These are phyloP conservation scores for Cystofilobasidium capitatum DNA, from an alignment of 768 basidiomycete genomes.

Conservation along the genomic window DNA sequence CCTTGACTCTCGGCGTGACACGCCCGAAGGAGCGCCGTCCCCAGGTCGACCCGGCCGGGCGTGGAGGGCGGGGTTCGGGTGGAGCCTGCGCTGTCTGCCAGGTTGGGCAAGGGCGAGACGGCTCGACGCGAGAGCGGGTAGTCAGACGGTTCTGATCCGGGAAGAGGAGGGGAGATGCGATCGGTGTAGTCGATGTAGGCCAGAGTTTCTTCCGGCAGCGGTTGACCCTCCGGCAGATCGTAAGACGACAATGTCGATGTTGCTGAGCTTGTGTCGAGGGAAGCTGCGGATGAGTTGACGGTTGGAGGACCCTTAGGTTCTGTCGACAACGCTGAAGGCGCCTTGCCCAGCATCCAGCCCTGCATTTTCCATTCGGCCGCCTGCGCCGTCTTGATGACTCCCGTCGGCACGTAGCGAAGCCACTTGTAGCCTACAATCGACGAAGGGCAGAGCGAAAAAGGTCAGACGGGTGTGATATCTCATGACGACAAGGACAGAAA, in stretches of 20 bases:
- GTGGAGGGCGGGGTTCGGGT: too few relatives aligned
- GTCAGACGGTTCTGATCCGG: slow-evolving; percentile 2
- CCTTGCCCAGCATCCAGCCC: slow-evolving; percentile 94
- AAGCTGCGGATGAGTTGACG: too few relatives aligned
- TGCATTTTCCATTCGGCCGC: slow-evolving; percentile 96
- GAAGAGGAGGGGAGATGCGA: background rate
- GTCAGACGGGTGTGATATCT: too few relatives aligned
- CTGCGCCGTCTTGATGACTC: slow-evolving; percentile 85
- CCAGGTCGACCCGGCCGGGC: slow-evolving; percentile 47
- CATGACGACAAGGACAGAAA: slow-evolving; percentile 8
- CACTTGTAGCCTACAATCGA: slow-evolving; percentile 69
- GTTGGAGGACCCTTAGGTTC: too few relatives aligned
- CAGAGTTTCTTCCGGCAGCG: background rate
- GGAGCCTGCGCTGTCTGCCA: slow-evolving; percentile 7
- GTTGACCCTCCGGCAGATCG: too few relatives aligned
- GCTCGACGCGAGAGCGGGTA: slow-evolving; percentile 30
- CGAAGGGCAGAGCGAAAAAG: background rate
- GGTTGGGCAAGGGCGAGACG: slow-evolving; percentile 30
- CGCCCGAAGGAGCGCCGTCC: slow-evolving; percentile 80
- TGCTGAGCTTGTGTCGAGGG: too few relatives aligned
- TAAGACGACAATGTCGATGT: too few relatives aligned
- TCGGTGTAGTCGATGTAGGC: background rate
- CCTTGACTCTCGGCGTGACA: slow-evolving; percentile 68
- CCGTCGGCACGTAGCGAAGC: slow-evolving; percentile 91
- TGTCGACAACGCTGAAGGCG: slow-evolving; percentile 44